Evolutionary conservation across 257 asterid species (phyloP), one percentile per base, ranked within the genome.

Genomic region (Solanum sejunctum): DNA sequence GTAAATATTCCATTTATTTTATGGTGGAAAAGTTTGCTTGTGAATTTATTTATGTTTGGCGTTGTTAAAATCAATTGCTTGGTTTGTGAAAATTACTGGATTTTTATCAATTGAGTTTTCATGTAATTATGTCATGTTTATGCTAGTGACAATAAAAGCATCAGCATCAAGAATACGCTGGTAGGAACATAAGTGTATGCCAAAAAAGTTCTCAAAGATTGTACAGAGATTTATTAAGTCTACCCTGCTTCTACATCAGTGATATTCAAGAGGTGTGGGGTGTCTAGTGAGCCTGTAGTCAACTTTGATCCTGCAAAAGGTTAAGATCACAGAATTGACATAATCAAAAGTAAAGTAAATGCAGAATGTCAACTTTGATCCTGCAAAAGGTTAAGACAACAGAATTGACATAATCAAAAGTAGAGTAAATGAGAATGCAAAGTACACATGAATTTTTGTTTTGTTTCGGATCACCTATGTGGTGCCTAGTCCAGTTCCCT

Each of bases 1-100:
- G 99, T 95, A 13, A 69, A 20, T 20, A 84, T 86, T 54, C 36
- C 13, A 11, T 15, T 66, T 66, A 66, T 32, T 66, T 66, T 32
- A 32, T 66, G 7, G 73, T 45, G 12, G 16, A 66, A 28, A 66
- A 66, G 73, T 66, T 20, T 43, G 36, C 63, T 26, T 43, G 71
- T 47, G 56, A 43, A 51, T 64, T 57, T 85, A 23, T 43, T 60
- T 78, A 20, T 43, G 52, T 43, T 49, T 51, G 15, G 21, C 10
- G 4, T 51, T 51, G 82, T 15, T 32, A 49, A 77, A 77, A 51
- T 77, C 45, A 51, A 51, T 23, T 77, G 45, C 82, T 77, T 77
- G 57, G 47, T 49, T 77, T 73, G n/a, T 73, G 81, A 47, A n/a
- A 21, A n/a, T n/a, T 73, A 12, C 7, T 73, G 57, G 13, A 7